phyloP scores from a whole-genome alignment of 345 rosid genomes.

The Trapa bicornis region DNA sequence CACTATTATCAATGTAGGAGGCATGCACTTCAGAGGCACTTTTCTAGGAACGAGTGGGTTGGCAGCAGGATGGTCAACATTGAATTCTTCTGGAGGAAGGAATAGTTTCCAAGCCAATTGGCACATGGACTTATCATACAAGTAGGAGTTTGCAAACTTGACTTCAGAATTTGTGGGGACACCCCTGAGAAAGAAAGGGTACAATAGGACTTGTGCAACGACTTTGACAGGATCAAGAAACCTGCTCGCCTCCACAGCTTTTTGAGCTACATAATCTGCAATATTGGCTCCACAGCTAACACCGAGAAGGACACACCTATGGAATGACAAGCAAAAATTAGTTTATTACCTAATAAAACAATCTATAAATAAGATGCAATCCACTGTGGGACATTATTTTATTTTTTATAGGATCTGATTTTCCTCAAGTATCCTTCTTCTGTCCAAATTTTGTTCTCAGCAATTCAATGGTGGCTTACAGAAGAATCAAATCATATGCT shows the following conservation, averaged over 20 bases:
- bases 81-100: slow-evolving; percentile 55
- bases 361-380: background rate
- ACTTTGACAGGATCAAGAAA: slow-evolving; percentile 73
- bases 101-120: slow-evolving; percentile 73
- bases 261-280: slow-evolving; percentile 66
- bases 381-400: background rate
- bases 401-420: background rate
- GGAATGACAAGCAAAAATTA: background rate
- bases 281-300: slow-evolving; percentile 88
- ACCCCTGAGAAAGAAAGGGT: slow-evolving; percentile 67
- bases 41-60: slow-evolving; percentile 60
- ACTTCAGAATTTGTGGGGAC: slow-evolving; percentile 75
- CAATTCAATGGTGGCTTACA: background rate
- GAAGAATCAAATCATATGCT: background rate
- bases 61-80: slow-evolving; percentile 71
- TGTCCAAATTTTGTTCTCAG: background rate
- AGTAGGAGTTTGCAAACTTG: slow-evolving; percentile 67
- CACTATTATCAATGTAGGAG: slow-evolving; percentile 80
- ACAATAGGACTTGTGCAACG: slow-evolving; percentile 88
- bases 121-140: slow-evolving; percentile 75
- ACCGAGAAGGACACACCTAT: slow-evolving; percentile 87
- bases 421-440: background rate
- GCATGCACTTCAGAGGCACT: slow-evolving; percentile 74
- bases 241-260: slow-evolving; percentile 60
- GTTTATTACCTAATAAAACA: background rate